Evolutionary conservation across 2,329 filamentous ascomycete genomes (phyloP).

Genomic region (Alternaria consortialis): DNA sequence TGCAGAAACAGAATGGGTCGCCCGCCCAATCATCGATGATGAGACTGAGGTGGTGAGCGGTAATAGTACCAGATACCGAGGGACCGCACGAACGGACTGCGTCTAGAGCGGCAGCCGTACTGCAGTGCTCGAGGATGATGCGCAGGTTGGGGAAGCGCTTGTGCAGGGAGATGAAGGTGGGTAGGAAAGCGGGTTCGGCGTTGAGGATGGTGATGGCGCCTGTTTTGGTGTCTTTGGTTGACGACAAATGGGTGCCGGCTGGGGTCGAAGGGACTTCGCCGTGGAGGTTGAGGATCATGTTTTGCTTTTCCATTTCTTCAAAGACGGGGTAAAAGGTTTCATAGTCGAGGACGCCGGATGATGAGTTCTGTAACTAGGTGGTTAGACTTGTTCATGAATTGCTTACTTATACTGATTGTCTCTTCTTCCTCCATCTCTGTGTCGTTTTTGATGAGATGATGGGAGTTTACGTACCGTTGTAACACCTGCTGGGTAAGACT

Average conservation of each 20-base stretch:
- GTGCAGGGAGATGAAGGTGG: conserved; percentile 78
- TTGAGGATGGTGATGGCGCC: conserved; percentile 62
- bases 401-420: neutral
- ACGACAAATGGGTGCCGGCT: conserved; percentile 21
- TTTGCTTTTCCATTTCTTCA: conserved; percentile 84
- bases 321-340: conserved; percentile 81
- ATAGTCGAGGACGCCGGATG: conserved; percentile 74
- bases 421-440: neutral
- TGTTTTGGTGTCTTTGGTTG: conserved; percentile 19
- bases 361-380: conserved; percentile 57
- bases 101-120: conserved; percentile 80
- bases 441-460: neutral
- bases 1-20: conserved; percentile 82
- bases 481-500: conserved; percentile 68
- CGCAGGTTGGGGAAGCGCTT: conserved; percentile 75
- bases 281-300: conserved; percentile 90
- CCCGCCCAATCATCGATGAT: conserved; percentile 76
- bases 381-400: neutral
- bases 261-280: conserved; percentile 76
- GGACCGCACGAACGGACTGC: conserved; percentile 80
- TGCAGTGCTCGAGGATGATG: conserved; percentile 82
- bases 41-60: conserved; percentile 84
- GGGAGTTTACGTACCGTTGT: conserved; percentile 38
- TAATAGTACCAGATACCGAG: conserved; percentile 82
- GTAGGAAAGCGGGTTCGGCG: conserved; percentile 80